A percentile compares a stretch with the other conserved stretches of the same genome.
Conservation (phyloP, 345 rosid species). For the Salix dunnii region DNA sequence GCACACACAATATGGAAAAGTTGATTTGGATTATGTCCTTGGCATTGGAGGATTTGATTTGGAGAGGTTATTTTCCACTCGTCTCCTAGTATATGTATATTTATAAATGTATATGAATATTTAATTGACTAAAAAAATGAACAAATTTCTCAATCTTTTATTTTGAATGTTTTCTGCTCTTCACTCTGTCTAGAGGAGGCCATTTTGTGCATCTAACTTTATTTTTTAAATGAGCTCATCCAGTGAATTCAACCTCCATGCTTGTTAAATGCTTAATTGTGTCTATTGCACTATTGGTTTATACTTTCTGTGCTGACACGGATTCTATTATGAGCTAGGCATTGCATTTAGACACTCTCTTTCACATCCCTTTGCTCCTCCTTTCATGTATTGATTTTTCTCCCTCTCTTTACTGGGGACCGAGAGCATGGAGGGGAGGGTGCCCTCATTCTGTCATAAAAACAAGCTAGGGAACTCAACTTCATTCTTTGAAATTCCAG, state of each 20-base stretch:
- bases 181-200: background rate
- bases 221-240: background rate
- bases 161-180: background rate
- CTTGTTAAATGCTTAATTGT: background rate
- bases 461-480: no score
- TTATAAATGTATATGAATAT: conserved; percentile 8
- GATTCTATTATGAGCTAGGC: background rate
- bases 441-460: no score
- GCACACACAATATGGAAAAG: conserved; percentile 73
- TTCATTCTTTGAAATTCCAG: no score
- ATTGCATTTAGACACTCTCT: background rate
- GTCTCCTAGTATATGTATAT: conserved; percentile 14
- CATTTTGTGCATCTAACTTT: background rate
- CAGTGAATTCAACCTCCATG: background rate
- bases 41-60: conserved; percentile 98
- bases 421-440: no score
- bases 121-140: background rate
- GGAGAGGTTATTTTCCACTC: conserved; percentile 57
- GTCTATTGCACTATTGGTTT: background rate
- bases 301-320: background rate
- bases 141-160: background rate
- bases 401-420: no score
- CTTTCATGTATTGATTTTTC: background rate
- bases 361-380: background rate
- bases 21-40: conserved; percentile 93